phyloP scores from a whole-genome alignment of 352 stramenopile genomes.

The Phytophthora ramorum region DNA sequence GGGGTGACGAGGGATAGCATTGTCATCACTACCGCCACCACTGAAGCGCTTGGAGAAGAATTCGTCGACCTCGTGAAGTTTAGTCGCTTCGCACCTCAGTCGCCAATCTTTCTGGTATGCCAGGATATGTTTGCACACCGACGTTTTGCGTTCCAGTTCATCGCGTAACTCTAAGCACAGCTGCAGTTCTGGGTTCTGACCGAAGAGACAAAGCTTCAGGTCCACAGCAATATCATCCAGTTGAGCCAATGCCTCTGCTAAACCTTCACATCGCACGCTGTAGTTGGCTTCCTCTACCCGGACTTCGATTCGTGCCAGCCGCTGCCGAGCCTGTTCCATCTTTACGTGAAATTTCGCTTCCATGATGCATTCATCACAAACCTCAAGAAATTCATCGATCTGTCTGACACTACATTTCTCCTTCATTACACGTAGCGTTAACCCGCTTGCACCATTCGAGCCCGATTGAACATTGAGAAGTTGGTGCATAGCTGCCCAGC shows the following conservation, averaged over 20 bases:
- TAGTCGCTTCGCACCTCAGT: conserved; percentile 50
- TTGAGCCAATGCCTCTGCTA: conserved; percentile 36
- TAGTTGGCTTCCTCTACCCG: conserved; percentile 49
- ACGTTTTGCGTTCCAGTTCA: conserved; percentile 40
- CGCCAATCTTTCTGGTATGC: conserved; percentile 58
- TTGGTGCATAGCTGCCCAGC: conserved; percentile 44
- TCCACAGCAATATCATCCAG: conserved; percentile 47
- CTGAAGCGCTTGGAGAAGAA: conserved; percentile 50
- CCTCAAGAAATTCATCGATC: conserved; percentile 24
- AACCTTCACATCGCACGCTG: conserved; percentile 41
- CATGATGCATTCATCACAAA: conserved; percentile 65
- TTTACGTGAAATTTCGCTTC: conserved; percentile 53
- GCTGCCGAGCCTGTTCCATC: conserved; percentile 41
- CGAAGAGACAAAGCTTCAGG: conserved; percentile 48
- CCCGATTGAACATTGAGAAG: conserved; percentile 14
- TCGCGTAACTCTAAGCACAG: conserved; percentile 30
- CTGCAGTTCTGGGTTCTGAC: conserved; percentile 53
- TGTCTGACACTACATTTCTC: conserved; percentile 23
- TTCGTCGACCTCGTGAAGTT: conserved; percentile 69
- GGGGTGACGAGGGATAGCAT: conserved; percentile 23
- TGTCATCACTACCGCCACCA: conserved; percentile 3
- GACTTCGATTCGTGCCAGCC: conserved; percentile 40
- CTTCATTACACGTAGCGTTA: conserved; percentile 38
- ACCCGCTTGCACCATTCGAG: neutral
- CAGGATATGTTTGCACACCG: conserved; percentile 46